Conservation (phyloP, 2,329 filamentous ascomycete species). For the Pseudogymnoascus sp. region DNA sequence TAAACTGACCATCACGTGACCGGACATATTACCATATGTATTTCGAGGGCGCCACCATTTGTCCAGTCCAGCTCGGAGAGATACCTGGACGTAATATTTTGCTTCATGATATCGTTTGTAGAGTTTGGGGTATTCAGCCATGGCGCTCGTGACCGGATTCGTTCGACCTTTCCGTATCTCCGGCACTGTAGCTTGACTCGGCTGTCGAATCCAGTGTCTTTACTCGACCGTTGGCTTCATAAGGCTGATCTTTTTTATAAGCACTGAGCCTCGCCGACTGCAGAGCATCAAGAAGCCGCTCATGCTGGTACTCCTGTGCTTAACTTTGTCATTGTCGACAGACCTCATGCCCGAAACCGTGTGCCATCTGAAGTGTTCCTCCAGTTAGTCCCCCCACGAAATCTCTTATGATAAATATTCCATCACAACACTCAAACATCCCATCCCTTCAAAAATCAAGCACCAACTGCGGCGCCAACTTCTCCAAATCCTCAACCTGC, state of each 20-base stretch:
- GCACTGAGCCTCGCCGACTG: too few species aligned
- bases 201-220: background rate
- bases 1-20: background rate
- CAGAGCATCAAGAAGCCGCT: background rate
- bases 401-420: background rate
- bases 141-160: background rate
- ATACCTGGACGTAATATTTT: background rate
- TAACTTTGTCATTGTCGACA: background rate
- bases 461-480: conserved; percentile 73
- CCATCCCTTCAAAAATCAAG: conserved; percentile 67
- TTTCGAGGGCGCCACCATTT: background rate
- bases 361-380: background rate
- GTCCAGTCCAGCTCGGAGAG: background rate
- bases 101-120: background rate
- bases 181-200: background rate
- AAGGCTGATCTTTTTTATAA: background rate
- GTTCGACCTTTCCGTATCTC: background rate
- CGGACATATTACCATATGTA: background rate
- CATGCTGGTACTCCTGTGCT: background rate
- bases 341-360: background rate
- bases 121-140: background rate
- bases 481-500: conserved; percentile 82
- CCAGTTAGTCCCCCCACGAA: background rate
- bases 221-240: background rate
- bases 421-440: background rate